These are phyloP conservation scores for Neoboletus subvelutipes DNA, from an alignment of 768 basidiomycete species.

Conservation along the genomic window DNA sequence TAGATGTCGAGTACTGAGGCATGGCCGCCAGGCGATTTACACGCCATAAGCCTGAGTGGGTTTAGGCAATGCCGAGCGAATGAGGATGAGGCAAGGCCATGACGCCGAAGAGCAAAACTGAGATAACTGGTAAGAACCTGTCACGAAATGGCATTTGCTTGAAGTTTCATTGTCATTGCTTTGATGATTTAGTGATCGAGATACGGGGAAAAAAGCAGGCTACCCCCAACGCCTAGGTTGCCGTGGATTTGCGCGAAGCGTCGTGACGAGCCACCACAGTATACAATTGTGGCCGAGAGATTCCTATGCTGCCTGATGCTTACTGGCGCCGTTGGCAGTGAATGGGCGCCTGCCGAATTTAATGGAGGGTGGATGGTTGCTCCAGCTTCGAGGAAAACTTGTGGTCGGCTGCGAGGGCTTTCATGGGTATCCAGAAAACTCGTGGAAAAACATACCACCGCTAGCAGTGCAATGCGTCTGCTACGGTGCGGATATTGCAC, in stretches of 20 bases:
- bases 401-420: constrained; percentile 22
- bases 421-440: constrained; percentile 15
- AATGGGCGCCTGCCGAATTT: constrained; percentile 1
- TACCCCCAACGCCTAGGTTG: constrained; percentile 6
- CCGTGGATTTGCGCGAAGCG: not conserved
- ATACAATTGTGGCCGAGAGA: not conserved
- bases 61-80: constrained; percentile 17
- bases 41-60: constrained; percentile 19
- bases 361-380: constrained; percentile 6
- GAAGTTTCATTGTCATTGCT: constrained; percentile 2
- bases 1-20: constrained; percentile 14
- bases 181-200: constrained; percentile 1
- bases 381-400: constrained; percentile 25
- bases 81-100: constrained; percentile 26
- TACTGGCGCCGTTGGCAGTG: constrained; percentile 5
- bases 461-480: constrained; percentile 12
- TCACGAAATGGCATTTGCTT: constrained; percentile 5
- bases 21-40: constrained; percentile 25
- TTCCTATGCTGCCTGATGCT: not conserved
- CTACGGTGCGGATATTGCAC: constrained; percentile 31
- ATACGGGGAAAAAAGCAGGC: not conserved
- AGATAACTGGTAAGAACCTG: constrained; percentile 11
- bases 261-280: not conserved
- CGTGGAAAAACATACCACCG: constrained; percentile 15
- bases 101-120: constrained; percentile 8